Conservation (phyloP, 2,329 filamentous ascomycete genomes). For the Pseudogymnoascus pannorum region DNA sequence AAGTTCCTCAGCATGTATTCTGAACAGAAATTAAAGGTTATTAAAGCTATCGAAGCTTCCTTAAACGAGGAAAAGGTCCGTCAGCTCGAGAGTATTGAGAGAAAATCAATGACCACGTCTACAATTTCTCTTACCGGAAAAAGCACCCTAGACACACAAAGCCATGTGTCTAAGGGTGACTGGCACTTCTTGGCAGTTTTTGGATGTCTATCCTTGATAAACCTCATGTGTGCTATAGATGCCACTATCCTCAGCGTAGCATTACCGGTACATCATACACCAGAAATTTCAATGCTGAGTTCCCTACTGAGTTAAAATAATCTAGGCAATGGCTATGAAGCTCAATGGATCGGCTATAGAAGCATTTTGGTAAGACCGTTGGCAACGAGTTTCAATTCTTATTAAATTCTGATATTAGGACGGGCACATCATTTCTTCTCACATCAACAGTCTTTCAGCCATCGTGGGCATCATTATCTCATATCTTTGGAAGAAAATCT, state of each 20-base stretch:
- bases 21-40: too few species aligned
- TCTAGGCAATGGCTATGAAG: conserved; percentile 46
- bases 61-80: too few species aligned
- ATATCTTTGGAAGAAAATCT: conserved; percentile 21
- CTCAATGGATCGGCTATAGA: conserved; percentile 46
- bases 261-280: conserved; percentile 18
- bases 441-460: conserved; percentile 53
- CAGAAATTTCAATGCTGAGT: not conserved
- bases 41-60: too few species aligned
- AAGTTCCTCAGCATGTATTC: too few species aligned
- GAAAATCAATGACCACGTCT: too few species aligned
- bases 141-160: too few species aligned
- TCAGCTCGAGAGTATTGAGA: too few species aligned
- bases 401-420: conserved; percentile 32
- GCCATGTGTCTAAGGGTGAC: conserved; percentile 7
- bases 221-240: conserved; percentile 56
- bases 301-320: not conserved
- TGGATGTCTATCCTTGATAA: conserved; percentile 20
- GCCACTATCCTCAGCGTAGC: conserved; percentile 46
- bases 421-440: conserved; percentile 60
- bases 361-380: conserved; percentile 42
- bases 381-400: too few species aligned
- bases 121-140: too few species aligned
- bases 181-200: conserved; percentile 22
- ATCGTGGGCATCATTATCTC: conserved; percentile 24